Conservation (phyloP, 2,329 filamentous ascomycete genomes). For the Blastomyces silverae region DNA sequence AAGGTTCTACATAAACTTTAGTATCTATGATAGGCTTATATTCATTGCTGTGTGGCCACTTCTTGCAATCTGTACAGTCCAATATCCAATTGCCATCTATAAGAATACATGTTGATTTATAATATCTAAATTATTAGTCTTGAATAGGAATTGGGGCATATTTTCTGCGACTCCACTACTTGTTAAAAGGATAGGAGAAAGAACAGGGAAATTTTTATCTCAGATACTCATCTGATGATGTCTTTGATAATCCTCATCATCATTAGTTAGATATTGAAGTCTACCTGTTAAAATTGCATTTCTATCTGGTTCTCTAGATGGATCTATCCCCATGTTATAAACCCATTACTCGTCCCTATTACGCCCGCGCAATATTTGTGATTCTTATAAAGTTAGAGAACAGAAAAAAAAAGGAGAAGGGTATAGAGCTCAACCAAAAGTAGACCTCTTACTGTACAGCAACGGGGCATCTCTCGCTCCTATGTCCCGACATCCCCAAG, state of each 20-base stretch:
- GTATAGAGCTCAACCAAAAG: neutral
- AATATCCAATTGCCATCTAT: neutral
- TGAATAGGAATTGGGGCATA: neutral
- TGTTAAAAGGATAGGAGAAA: neutral
- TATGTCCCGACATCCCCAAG: conserved; percentile 12
- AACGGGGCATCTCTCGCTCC: neutral
- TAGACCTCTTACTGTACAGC: neutral
- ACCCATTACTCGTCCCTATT: neutral
- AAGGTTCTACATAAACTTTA: neutral
- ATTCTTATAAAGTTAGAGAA: neutral
- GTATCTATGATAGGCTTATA: neutral
- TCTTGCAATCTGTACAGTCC: neutral
- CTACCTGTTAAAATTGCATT: too few relatives aligned
- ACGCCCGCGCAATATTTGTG: conserved; percentile 6
- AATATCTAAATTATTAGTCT: neutral
- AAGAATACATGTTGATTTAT: neutral
- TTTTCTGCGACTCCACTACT: neutral
- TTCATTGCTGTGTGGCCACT: neutral
- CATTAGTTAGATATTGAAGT: neutral
- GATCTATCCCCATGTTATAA: neutral
- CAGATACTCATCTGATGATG: neutral
- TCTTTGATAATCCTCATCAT: neutral
- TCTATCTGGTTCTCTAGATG: neutral
- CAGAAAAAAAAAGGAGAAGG: too few relatives aligned
- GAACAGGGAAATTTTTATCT: too few relatives aligned